A percentile compares a stretch with the other conserved stretches of the same genome.
Conservation (phyloP, 2,329 filamentous ascomycete genomes). For the Dothistroma septosporum region DNA sequence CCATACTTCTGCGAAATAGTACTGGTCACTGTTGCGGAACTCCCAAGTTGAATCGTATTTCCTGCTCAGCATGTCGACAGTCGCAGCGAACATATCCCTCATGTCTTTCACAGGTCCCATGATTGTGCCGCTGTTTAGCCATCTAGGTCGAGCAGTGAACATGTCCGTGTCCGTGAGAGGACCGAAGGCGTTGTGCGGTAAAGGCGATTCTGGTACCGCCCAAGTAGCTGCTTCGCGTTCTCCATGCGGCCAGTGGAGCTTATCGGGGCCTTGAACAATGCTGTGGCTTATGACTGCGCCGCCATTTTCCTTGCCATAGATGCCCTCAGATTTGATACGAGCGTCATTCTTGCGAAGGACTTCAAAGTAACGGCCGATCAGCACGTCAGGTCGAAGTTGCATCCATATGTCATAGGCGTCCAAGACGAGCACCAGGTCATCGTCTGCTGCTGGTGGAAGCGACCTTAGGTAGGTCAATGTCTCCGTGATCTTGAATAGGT, state of each 20-base stretch:
- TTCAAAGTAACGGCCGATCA: constrained; percentile 60
- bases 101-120: constrained; percentile 40
- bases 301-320: constrained; percentile 13
- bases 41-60: constrained; percentile 20
- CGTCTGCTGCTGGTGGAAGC: constrained; percentile 22
- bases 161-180: constrained; percentile 37
- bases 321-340: constrained; percentile 30
- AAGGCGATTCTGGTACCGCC: constrained; percentile 28
- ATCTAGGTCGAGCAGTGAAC: constrained; percentile 43
- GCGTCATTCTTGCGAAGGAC: constrained; percentile 52
- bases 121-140: constrained; percentile 37
- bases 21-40: constrained; percentile 37
- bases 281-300: constrained; percentile 21
- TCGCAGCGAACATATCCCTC: constrained; percentile 33
- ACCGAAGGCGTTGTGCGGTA: constrained; percentile 21
- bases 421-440: constrained; percentile 59
- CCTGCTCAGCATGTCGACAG: constrained; percentile 29
- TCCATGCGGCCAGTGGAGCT: constrained; percentile 31
- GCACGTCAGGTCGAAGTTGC: constrained; percentile 60
- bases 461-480: constrained; percentile 26
- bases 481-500: constrained; percentile 31
- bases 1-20: constrained; percentile 51
- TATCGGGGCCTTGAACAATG: constrained; percentile 32
- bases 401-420: constrained; percentile 63
- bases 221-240: constrained; percentile 25